A percentile compares a stretch with the other conserved stretches of the same genome.
Conservation (phyloP, 495 filamentous ascomycete genomes). For the Antarctomyces pellizariae region DNA sequence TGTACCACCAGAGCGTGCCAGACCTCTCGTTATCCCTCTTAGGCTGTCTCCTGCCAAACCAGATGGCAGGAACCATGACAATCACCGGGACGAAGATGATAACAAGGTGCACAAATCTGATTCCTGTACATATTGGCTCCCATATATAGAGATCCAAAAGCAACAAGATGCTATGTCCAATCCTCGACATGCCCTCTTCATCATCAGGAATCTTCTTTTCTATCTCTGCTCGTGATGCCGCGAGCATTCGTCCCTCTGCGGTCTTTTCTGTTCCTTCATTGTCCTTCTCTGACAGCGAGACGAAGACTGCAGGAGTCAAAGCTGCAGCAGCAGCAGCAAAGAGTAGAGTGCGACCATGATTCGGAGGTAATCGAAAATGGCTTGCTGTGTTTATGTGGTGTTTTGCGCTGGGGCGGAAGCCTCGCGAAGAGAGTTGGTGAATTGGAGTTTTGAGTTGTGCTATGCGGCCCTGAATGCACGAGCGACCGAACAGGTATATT, state of each 20-base stretch:
- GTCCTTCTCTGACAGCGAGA: slow-evolving; percentile 43
- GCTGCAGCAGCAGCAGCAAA: slow-evolving; percentile 20
- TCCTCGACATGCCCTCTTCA: slow-evolving; percentile 27
- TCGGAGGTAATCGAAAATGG: slow-evolving; percentile 12
- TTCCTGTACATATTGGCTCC: slow-evolving; percentile 75
- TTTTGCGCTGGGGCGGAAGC: slow-evolving; percentile 8
- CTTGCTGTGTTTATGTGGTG: slow-evolving; percentile 12
- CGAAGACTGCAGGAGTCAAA: slow-evolving; percentile 43
- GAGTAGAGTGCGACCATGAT: slow-evolving; percentile 18
- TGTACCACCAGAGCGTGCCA: slow-evolving; percentile 91
- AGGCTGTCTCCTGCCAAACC: slow-evolving; percentile 38
- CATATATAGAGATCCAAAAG: slow-evolving; percentile 47
- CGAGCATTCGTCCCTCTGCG: slow-evolving; percentile 63
- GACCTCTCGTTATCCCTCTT: slow-evolving; percentile 41
- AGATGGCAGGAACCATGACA: slow-evolving; percentile 52
- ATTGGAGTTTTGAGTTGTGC: no score
- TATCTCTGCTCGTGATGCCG: slow-evolving; percentile 54
- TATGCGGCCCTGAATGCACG: no score
- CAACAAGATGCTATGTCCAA: slow-evolving; percentile 29
- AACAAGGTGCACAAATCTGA: slow-evolving; percentile 65
- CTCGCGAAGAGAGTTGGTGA: no score
- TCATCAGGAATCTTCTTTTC: slow-evolving; percentile 36
- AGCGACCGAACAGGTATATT: no score
- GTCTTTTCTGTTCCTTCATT: slow-evolving; percentile 38
- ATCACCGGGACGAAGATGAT: slow-evolving; percentile 84